A percentile compares a stretch with the other conserved stretches of the same genome.
Evolutionary conservation across 768 basidiomycete species (phyloP).

Genomic region (Pleurotus tuoliensis): DNA sequence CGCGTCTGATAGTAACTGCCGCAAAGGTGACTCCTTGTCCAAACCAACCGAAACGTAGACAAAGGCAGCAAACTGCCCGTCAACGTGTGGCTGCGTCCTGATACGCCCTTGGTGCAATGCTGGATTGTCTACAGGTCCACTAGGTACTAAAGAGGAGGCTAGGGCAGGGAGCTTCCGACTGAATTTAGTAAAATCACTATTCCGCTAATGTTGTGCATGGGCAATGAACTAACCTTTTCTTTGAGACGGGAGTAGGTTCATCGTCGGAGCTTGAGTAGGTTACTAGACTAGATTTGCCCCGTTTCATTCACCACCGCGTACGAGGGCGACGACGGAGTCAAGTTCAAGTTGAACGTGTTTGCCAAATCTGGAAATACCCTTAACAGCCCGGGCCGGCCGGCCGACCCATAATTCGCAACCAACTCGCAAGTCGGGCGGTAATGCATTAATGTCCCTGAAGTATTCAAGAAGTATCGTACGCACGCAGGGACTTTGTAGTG

Average conservation of each 20-base stretch:
- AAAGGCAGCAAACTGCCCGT: conserved; percentile 82
- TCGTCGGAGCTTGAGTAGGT: conserved; percentile 50
- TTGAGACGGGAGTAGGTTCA: conserved; percentile 28
- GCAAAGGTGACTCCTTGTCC: conserved; percentile 37
- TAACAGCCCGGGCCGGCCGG: too few relatives aligned
- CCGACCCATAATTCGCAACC: too few relatives aligned
- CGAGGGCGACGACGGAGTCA: background rate
- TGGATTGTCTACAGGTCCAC: conserved; percentile 66
- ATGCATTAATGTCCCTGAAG: too few relatives aligned
- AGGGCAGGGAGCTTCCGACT: conserved; percentile 62
- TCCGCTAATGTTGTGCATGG: too few relatives aligned
- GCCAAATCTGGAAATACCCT: too few relatives aligned
- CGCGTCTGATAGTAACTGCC: conserved; percentile 41
- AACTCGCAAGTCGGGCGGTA: too few relatives aligned
- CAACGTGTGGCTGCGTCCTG: conserved; percentile 73
- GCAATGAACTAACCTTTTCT: conserved; percentile 36
- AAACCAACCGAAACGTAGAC: conserved; percentile 66
- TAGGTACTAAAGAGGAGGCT: conserved; percentile 40
- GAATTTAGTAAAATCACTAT: background rate
- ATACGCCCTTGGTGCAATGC: conserved; percentile 79
- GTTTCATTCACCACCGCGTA: conserved; percentile 28
- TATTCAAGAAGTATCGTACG: too few relatives aligned
- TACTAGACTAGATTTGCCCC: conserved; percentile 33
- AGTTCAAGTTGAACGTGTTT: too few relatives aligned
- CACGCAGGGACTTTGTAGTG: too few relatives aligned